Percentiles rank a stretch among this genome's conserved stretches.
Conservation (phyloP, 2,329 filamentous ascomycete species). For the Trichoderma polysporum region DNA sequence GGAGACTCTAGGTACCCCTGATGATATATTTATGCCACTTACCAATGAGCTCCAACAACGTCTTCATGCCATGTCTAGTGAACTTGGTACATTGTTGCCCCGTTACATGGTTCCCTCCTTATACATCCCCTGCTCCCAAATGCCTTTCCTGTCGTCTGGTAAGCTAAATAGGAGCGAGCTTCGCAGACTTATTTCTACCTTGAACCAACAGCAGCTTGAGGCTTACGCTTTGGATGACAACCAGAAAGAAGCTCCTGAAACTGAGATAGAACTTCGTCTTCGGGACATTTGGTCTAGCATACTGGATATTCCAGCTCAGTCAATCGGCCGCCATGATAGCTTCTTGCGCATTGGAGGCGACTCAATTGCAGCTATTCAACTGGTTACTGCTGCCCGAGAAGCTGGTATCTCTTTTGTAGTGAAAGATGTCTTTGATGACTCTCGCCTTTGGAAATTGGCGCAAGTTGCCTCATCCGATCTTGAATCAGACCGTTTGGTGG, state of each 20-base stretch:
- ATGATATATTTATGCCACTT: slow-evolving; percentile 19
- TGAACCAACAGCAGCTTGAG: neutral
- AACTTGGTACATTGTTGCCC: slow-evolving; percentile 20
- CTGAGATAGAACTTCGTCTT: slow-evolving; percentile 2
- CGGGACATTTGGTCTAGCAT: slow-evolving; percentile 23
- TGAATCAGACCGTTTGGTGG: neutral
- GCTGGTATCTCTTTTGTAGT: slow-evolving; percentile 20
- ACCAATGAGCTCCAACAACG: slow-evolving; percentile 18
- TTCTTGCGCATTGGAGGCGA: slow-evolving; percentile 36
- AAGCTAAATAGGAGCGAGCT: slow-evolving; percentile 22
- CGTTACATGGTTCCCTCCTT: slow-evolving; percentile 26
- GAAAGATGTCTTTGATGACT: slow-evolving; percentile 11
- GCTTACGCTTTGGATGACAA: neutral
- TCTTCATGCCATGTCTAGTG: slow-evolving; percentile 21
- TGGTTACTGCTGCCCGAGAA: neutral
- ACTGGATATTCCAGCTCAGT: neutral
- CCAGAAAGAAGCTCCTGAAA: neutral
- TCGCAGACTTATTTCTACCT: neutral
- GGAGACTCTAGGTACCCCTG: neutral
- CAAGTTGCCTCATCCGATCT: neutral
- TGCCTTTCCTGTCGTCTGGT: slow-evolving; percentile 23
- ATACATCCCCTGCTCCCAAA: slow-evolving; percentile 23
- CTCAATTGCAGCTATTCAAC: slow-evolving; percentile 30
- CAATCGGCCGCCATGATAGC: slow-evolving; percentile 21
- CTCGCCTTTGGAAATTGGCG: slow-evolving; percentile 6